Evolutionary conservation across 2,329 filamentous ascomycete genomes (phyloP).

Genomic region (Lachnellula subtilissima): DNA sequence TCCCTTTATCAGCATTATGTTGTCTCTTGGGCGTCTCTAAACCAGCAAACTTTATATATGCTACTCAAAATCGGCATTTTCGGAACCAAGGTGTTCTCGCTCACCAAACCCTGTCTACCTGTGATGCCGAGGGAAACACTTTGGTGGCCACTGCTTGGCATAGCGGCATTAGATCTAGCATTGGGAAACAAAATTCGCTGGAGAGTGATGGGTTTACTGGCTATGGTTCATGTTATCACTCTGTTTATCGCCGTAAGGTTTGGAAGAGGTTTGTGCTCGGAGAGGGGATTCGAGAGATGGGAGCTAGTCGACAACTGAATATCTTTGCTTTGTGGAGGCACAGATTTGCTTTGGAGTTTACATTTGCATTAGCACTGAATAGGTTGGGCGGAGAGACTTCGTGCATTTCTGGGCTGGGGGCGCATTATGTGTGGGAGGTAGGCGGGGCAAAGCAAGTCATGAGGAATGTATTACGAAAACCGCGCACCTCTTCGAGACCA

Average conservation of each 20-base stretch:
- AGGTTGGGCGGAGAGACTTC: background rate
- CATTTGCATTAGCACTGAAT: background rate
- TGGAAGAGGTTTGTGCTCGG: slow-evolving; percentile 20
- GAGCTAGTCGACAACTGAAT: background rate
- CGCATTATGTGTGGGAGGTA: background rate
- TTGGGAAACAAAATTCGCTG: slow-evolving; percentile 35
- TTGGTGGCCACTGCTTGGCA: slow-evolving; percentile 59
- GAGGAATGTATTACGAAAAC: background rate
- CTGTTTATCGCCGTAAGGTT: slow-evolving; percentile 37
- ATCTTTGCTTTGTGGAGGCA: background rate
- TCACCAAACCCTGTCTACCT: slow-evolving; percentile 68
- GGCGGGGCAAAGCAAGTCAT: no score
- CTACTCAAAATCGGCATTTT: slow-evolving; percentile 58
- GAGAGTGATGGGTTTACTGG: slow-evolving; percentile 36
- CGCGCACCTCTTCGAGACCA: background rate
- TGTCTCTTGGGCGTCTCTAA: slow-evolving; percentile 28
- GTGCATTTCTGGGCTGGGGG: background rate
- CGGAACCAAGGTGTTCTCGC: slow-evolving; percentile 59
- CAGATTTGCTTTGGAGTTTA: background rate
- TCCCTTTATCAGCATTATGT: slow-evolving; percentile 33
- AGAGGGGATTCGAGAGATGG: slow-evolving; percentile 1
- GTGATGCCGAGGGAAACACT: slow-evolving; percentile 60
- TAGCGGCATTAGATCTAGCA: slow-evolving; percentile 63
- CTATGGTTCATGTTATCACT: slow-evolving; percentile 43
- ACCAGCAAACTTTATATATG: slow-evolving; percentile 33